Percentiles rank a stretch among this genome's conserved stretches.
Evolutionary conservation across 139 green algal species (phyloP).

Genomic region (Volvox africanus): DNA sequence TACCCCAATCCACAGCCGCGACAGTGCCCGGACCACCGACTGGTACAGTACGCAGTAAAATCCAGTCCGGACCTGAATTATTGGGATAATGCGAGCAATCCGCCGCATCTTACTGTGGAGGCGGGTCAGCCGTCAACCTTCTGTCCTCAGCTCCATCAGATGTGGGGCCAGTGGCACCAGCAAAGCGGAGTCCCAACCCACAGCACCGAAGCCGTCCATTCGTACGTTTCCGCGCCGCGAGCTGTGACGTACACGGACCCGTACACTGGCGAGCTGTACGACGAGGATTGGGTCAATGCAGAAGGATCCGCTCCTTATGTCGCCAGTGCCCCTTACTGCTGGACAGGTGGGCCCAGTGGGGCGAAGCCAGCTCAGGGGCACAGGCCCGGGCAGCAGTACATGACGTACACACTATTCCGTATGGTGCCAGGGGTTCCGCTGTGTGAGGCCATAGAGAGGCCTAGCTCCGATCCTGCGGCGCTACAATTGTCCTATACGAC

Average conservation of each 20-base stretch:
- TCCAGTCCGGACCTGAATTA: not conserved
- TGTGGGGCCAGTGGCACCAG: not conserved
- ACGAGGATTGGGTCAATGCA: not conserved
- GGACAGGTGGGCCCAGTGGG: too few relatives aligned
- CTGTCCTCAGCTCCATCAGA: not conserved
- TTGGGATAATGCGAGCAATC: not conserved
- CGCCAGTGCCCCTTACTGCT: too few relatives aligned
- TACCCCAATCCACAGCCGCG: too few relatives aligned
- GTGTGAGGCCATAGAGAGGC: conserved; percentile 9
- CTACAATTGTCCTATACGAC: not conserved
- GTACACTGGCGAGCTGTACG: conserved; percentile 9
- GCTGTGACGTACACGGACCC: not conserved
- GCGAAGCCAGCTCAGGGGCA: too few relatives aligned
- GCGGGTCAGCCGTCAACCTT: not conserved
- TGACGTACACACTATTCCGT: not conserved
- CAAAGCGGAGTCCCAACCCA: not conserved
- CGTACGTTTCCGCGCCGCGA: not conserved
- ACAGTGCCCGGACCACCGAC: not conserved
- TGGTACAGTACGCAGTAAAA: not conserved
- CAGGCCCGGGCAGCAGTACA: not conserved
- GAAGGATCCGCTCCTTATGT: too few relatives aligned
- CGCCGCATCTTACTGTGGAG: not conserved
- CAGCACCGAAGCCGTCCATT: not conserved
- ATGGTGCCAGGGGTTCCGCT: not conserved
- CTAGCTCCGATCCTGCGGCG: not conserved